A percentile compares a stretch with the other conserved stretches of the same genome.
Conservation (phyloP, 2,329 filamentous ascomycete species). For the Pseudogymnoascus verrucosus region DNA sequence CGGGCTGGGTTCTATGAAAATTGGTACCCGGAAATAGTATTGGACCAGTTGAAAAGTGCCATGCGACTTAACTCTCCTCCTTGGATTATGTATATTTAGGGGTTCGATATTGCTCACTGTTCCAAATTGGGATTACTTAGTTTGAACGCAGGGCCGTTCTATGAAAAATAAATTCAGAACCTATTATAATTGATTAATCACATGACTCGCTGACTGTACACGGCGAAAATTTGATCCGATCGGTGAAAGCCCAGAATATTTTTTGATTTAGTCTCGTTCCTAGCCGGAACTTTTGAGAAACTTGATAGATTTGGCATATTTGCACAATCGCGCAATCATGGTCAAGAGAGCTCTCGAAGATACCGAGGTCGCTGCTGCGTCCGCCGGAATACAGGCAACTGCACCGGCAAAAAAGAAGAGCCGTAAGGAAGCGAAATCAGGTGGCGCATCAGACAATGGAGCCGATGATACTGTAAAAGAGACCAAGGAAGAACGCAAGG, state of each 20-base stretch:
- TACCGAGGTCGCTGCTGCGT: slow-evolving; percentile 16
- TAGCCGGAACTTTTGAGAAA: slow-evolving; percentile 1
- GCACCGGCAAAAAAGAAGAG: slow-evolving; percentile 22
- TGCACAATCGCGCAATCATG: slow-evolving; percentile 18
- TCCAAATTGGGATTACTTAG: slow-evolving; percentile 6
- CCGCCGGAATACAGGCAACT: slow-evolving; percentile 9
- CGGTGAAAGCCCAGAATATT: slow-evolving; percentile 3
- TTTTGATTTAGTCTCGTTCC: slow-evolving; percentile 7
- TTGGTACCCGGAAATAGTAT: not conserved
- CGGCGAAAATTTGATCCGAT: slow-evolving; percentile 8
- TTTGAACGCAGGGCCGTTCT: slow-evolving; percentile 2
- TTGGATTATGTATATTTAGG: slow-evolving; percentile 7
- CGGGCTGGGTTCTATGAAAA: slow-evolving; percentile 4
- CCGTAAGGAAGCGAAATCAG: slow-evolving; percentile 19
- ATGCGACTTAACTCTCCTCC: not conserved
- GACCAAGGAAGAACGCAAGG: slow-evolving; percentile 30
- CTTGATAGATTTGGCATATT: slow-evolving; percentile 8
- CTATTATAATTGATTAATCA: slow-evolving; percentile 1
- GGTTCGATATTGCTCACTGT: slow-evolving; percentile 8
- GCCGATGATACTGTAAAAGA: slow-evolving; percentile 24
- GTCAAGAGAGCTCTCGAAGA: slow-evolving; percentile 27
- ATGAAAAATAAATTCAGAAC: slow-evolving; percentile 7
- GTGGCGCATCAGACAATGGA: slow-evolving; percentile 24
- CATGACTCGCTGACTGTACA: slow-evolving; percentile 3
- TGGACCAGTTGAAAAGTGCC: not conserved